Conservation (phyloP, 306 rosid genomes). For the Carpinus viminea region DNA sequence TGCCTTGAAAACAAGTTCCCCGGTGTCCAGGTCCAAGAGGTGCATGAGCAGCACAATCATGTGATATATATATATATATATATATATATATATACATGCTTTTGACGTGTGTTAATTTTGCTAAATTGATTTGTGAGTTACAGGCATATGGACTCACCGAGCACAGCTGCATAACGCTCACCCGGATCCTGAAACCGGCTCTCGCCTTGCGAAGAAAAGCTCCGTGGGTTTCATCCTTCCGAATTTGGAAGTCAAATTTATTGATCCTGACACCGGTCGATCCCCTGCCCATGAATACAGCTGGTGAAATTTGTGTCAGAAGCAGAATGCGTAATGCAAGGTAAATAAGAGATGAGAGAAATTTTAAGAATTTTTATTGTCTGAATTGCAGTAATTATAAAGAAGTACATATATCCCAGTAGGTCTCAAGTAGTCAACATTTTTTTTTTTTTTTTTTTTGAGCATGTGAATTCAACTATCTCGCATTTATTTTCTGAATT, state of each 20-base stretch:
- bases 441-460: too few relatives aligned
- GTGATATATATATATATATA: too few relatives aligned
- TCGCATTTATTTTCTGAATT: too few relatives aligned
- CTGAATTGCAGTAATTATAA: too few relatives aligned
- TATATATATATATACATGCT: neutral
- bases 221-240: conserved; percentile 88
- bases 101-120: neutral
- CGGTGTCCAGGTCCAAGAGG: conserved; percentile 76
- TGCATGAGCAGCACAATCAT: conserved; percentile 22
- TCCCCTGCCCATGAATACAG: conserved; percentile 79
- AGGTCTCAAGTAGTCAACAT: too few relatives aligned
- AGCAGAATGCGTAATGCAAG: conserved; percentile 94
- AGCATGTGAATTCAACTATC: too few relatives aligned
- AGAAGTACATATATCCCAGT: too few relatives aligned
- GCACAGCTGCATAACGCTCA: conserved; percentile 94
- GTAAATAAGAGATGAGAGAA: conserved; percentile 31
- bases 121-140: conserved; percentile 10
- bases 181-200: conserved; percentile 37
- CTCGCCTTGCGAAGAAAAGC: conserved; percentile 45
- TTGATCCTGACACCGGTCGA: conserved; percentile 69
- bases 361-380: too few relatives aligned
- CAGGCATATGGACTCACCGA: conserved; percentile 96
- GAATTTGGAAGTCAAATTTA: conserved; percentile 78
- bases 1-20: conserved; percentile 79
- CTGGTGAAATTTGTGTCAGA: conserved; percentile 82